A percentile compares a stretch with the other conserved stretches of the same genome.
These are phyloP conservation scores for Hanseniaspora sp. DNA, from an alignment of 1,139 yeast genomes.

Conservation along the genomic window DNA sequence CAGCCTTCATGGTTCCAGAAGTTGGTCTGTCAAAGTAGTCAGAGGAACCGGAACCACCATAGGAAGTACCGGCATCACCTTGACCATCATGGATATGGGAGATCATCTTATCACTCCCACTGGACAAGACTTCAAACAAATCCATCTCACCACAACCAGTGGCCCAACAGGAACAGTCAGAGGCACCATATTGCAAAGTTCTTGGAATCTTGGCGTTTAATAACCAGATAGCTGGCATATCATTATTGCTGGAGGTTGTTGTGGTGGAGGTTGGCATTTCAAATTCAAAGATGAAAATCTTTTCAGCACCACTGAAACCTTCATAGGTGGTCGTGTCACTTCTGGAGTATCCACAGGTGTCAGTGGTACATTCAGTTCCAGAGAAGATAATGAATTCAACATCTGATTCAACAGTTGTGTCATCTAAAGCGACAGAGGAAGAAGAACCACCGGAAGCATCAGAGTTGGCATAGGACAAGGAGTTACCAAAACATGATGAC, in stretches of 20 bases:
- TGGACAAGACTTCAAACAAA: constrained; percentile 64
- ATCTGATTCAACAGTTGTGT: constrained; percentile 57
- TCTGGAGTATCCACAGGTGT: constrained; percentile 82
- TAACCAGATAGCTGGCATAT: constrained; percentile 96
- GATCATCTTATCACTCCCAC: constrained; percentile 66
- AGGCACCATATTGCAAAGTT: constrained; percentile 74
- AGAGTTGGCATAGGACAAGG: constrained; percentile 64
- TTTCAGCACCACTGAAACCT: constrained; percentile 69
- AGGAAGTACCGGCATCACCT: constrained; percentile 44
- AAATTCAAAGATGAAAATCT: constrained; percentile 83
- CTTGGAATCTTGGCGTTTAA: constrained; percentile 90
- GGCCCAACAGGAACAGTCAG: constrained; percentile 84
- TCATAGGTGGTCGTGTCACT: constrained; percentile 80
- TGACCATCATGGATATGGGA: constrained; percentile 82
- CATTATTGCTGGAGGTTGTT: constrained; percentile 40
- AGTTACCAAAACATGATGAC: constrained; percentile 78
- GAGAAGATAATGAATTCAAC: constrained; percentile 71
- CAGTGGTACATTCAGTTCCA: constrained; percentile 37
- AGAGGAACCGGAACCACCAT: constrained; percentile 76
- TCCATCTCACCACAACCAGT: constrained; percentile 97
- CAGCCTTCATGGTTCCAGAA: constrained; percentile 69
- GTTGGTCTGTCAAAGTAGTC: constrained; percentile 84
- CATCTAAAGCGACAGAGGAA: constrained; percentile 49
- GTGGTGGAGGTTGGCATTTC: constrained; percentile 56
- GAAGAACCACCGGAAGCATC: constrained; percentile 63